Evolutionary conservation across 2,329 filamentous ascomycete species (phyloP).

Genomic region (Venturia effusa): DNA sequence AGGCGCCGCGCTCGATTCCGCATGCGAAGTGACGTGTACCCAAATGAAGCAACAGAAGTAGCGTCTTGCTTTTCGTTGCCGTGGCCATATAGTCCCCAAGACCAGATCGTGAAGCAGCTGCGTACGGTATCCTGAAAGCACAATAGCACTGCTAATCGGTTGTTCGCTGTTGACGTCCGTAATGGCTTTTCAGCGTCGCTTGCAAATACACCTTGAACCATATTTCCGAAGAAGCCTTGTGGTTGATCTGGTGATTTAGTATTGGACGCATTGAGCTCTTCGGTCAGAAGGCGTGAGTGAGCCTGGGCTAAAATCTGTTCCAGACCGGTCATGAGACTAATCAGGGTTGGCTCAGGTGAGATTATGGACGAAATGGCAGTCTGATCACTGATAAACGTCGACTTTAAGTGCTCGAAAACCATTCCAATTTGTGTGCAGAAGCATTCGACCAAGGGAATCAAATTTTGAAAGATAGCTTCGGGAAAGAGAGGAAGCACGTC

Average conservation of each 20-base stretch:
- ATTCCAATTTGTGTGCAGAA: conserved; percentile 67
- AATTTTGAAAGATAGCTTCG: conserved; percentile 74
- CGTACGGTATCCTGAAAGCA: conserved; percentile 93
- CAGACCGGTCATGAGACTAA: conserved; percentile 82
- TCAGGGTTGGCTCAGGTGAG: conserved; percentile 60
- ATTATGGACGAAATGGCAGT: conserved; percentile 21
- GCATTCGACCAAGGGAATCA: conserved; percentile 84
- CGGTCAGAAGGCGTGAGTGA: conserved; percentile 68
- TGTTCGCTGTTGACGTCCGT: conserved; percentile 83
- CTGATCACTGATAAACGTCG: conserved; percentile 42
- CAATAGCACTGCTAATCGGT: conserved; percentile 83
- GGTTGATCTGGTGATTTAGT: conserved; percentile 72
- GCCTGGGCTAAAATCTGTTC: conserved; percentile 82
- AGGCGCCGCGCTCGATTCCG: conserved; percentile 79
- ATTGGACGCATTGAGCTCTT: conserved; percentile 59
- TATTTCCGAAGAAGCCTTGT: conserved; percentile 85
- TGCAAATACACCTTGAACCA: conserved; percentile 84
- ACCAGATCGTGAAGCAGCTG: conserved; percentile 90
- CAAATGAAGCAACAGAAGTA: conserved; percentile 69
- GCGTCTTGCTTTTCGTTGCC: conserved; percentile 48
- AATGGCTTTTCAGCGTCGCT: conserved; percentile 59
- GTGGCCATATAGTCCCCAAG: conserved; percentile 64
- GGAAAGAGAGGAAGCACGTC: conserved; percentile 78
- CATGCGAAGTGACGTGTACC: conserved; percentile 82
- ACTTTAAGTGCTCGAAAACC: conserved; percentile 61